These are phyloP conservation scores for Paecilomyces niveus DNA, from an alignment of 2,329 filamentous ascomycete species.

Conservation along the genomic window DNA sequence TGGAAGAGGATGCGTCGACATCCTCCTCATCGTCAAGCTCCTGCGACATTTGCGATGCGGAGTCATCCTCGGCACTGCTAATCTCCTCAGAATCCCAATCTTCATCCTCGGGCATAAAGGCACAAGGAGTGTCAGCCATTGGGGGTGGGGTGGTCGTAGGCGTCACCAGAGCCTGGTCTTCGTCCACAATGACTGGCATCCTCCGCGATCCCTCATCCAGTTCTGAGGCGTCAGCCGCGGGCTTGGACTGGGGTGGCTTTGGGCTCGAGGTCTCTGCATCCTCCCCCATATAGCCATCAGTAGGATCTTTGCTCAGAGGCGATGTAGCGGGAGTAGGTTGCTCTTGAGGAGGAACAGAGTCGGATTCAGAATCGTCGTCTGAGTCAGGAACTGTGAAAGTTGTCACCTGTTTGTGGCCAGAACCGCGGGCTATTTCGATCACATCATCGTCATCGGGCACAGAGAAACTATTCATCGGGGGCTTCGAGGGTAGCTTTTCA, in stretches of 20 bases:
- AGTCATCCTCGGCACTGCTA: background rate
- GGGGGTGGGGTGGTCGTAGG: conserved; percentile 16
- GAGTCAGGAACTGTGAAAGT: conserved; percentile 8
- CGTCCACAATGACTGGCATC: conserved; percentile 10
- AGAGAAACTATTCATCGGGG: conserved; percentile 30
- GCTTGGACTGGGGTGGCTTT: background rate
- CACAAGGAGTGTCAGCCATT: background rate
- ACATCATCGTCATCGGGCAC: conserved; percentile 33
- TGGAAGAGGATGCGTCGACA: background rate
- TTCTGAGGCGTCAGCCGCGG: background rate
- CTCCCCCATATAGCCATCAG: background rate
- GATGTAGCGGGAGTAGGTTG: conserved; percentile 17
- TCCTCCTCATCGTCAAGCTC: conserved; percentile 3
- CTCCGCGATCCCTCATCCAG: conserved; percentile 3
- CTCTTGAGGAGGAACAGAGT: conserved; percentile 13
- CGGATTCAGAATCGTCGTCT: conserved; percentile 13
- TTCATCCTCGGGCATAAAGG: background rate
- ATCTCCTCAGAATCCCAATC: background rate
- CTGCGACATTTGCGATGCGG: background rate
- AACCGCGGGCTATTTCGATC: conserved; percentile 3
- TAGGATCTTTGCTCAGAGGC: conserved; percentile 10
- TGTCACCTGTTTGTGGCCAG: conserved; percentile 3
- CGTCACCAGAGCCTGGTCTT: conserved; percentile 13
- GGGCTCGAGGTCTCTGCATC: background rate
- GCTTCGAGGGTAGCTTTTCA: conserved; percentile 2